A percentile compares a stretch with the other conserved stretches of the same genome.
These are phyloP conservation scores for Babesia caballi DNA, from an alignment of 169 alveolate species.

Conservation along the genomic window DNA sequence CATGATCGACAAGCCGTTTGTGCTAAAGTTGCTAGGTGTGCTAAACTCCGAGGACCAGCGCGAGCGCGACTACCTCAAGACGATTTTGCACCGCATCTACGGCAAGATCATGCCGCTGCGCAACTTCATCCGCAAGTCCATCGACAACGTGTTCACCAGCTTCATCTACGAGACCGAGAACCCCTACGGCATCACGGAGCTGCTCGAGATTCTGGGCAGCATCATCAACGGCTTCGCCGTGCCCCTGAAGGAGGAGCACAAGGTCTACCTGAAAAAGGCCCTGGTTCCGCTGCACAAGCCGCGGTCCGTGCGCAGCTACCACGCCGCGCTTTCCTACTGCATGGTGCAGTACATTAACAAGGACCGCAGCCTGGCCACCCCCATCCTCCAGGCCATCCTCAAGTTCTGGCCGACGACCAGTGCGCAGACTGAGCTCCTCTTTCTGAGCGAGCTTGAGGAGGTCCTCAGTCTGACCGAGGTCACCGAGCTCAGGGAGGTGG, in stretches of 20 bases:
- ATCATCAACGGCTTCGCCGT: constrained; percentile 96
- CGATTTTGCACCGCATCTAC: constrained; percentile 91
- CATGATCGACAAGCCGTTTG: constrained; percentile 81
- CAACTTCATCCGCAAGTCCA: constrained; percentile 90
- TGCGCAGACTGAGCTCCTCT: constrained; percentile 91
- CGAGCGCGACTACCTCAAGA: constrained; percentile 94
- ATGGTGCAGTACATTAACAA: constrained; percentile 92
- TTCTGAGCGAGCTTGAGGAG: constrained; percentile 93
- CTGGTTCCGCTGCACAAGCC: constrained; percentile 95
- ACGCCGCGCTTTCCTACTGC: constrained; percentile 93
- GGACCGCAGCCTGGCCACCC: constrained; percentile 92
- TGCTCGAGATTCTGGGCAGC: constrained; percentile 91
- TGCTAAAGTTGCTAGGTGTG: constrained; percentile 78
- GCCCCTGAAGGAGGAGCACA: constrained; percentile 97
- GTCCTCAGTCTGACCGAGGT: constrained; percentile 83
- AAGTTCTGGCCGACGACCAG: constrained; percentile 97
- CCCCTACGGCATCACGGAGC: constrained; percentile 94
- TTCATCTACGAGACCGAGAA: constrained; percentile 91
- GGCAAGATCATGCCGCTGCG: constrained; percentile 87
- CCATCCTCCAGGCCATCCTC: constrained; percentile 79
- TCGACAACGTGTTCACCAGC: constrained; percentile 90
- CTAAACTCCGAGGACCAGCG: constrained; percentile 93
- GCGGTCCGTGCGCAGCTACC: constrained; percentile 88
- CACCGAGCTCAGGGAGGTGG: constrained; percentile 79
- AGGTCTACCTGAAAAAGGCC: constrained; percentile 90